Base-by-base conservation (phyloP, 345 rosid species). In the Boechera divaricarpa region DNA sequence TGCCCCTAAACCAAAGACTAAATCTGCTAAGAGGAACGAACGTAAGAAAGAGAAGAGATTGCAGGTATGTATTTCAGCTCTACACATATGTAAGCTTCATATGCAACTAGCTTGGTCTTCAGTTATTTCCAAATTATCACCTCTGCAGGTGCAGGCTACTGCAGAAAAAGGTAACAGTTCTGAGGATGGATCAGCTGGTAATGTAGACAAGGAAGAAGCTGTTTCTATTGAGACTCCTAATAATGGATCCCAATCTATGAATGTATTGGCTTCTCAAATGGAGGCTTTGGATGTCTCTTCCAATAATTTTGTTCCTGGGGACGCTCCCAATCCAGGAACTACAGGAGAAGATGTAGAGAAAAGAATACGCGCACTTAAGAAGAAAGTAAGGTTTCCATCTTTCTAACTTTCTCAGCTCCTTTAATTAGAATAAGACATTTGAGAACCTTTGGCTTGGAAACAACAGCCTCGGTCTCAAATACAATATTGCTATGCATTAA, bases 31-130 rank as follows among this genome's bases (percentile, higher is more conserved):
- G 82, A 90, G 87, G 77, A 91, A 95, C 21, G 98, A 90, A 77
- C 84, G 96, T 45, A 95, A 87, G 89, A 92, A 88, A 87, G 98
- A 95, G 87, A 92, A 92, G 85, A 80, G 88, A 77, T 75, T 84
- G 55, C 96, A 91, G 94, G 98, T 89, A 62, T 79, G 60, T 60
- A 49, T 60, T 47, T 71, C 33, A 36, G 42, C 61, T 76, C 48
- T 26, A 24, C 10, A 7, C 44, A 10, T 41, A 10, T 41, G 44
- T 41, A 10, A 41, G 44, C 12, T 59, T 36, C 48, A 63, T n/a
- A 15, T 44, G 33, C 35, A 32, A 54, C 15, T 62, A 16, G 69
- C 62, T 65, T 47, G 6, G 21, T 57, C 33, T 53, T 54, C 41
- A 32, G 51, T 29, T 79, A 29, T 2, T 24, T 67, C 24, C 2